phyloP scores from a whole-genome alignment of 306 rosid species.

The Oxytropis ochrocephala region DNA sequence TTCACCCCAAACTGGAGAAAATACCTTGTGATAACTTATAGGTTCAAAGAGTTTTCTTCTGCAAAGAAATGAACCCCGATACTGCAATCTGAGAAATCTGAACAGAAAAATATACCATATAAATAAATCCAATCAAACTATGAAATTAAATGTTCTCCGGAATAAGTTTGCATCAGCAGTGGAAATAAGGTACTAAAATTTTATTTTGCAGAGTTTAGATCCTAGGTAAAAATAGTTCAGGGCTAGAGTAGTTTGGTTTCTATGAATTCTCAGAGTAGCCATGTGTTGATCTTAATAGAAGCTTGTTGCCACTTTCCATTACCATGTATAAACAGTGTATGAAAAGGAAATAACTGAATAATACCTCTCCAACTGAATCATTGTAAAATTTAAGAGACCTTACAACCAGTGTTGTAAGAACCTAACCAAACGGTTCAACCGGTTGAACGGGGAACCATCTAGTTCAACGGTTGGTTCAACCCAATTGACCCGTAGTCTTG shows the following conservation, averaged over 20 bases:
- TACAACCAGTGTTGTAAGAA: no score
- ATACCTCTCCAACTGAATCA: neutral
- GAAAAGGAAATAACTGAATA: neutral
- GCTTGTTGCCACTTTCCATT: neutral
- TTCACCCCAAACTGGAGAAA: neutral
- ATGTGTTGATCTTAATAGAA: neutral
- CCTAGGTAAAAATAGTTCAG: neutral
- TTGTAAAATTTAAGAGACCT: neutral
- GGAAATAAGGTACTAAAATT: neutral
- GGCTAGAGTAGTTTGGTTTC: neutral
- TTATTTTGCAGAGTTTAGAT: neutral
- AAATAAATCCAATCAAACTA: neutral
- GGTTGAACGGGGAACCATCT: no score
- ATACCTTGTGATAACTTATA: neutral
- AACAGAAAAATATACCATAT: neutral
- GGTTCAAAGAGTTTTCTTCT: slow-evolving; percentile 9
- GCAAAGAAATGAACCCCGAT: slow-evolving; percentile 11
- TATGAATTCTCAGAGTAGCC: neutral
- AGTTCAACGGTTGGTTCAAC: no score
- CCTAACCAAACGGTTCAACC: no score
- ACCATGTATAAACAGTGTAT: neutral
- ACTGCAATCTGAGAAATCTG: neutral
- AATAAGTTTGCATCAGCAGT: neutral
- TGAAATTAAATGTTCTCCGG: slow-evolving; percentile 1
- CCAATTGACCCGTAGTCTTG: no score